Evolutionary conservation across 768 basidiomycete species (phyloP).

Genomic region (Serendipita sp.): DNA sequence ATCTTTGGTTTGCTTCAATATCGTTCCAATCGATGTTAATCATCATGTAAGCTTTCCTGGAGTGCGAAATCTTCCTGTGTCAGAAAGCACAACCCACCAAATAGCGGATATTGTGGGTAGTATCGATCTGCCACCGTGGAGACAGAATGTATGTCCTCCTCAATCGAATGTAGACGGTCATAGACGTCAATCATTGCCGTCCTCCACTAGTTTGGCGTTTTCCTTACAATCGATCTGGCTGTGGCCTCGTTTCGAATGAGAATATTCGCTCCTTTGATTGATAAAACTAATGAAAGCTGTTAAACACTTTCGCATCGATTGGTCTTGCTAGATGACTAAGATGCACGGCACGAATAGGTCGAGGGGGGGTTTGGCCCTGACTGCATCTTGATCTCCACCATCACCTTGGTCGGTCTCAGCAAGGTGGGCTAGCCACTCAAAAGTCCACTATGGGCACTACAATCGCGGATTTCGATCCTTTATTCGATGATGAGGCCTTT

Average conservation of each 20-base stretch:
- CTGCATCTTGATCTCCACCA: no score
- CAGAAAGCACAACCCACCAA: slow-evolving; percentile 19
- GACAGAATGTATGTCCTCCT: slow-evolving; percentile 62
- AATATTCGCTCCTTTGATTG: no score
- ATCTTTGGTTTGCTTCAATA: slow-evolving; percentile 71
- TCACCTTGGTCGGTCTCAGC: no score
- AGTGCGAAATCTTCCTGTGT: neutral
- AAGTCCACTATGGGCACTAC: neutral
- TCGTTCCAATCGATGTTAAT: neutral
- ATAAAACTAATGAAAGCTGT: no score
- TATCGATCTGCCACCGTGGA: slow-evolving; percentile 33
- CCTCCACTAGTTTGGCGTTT: slow-evolving; percentile 38
- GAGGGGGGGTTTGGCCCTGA: no score
- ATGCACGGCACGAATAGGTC: no score
- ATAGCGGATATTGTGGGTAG: slow-evolving; percentile 34
- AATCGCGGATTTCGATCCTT: neutral
- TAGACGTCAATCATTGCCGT: slow-evolving; percentile 63
- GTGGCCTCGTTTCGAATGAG: no score
- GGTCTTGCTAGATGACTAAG: no score
- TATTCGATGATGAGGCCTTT: neutral
- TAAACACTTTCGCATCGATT: no score
- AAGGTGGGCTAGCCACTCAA: no score
- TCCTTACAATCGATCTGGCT: no score
- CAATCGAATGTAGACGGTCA: slow-evolving; percentile 79
- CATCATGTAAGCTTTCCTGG: no score